Percentiles rank a stretch among this genome's conserved stretches.
These are phyloP conservation scores for Anthostomella pinea DNA, from an alignment of 2,329 filamentous ascomycete genomes.

Conservation along the genomic window DNA sequence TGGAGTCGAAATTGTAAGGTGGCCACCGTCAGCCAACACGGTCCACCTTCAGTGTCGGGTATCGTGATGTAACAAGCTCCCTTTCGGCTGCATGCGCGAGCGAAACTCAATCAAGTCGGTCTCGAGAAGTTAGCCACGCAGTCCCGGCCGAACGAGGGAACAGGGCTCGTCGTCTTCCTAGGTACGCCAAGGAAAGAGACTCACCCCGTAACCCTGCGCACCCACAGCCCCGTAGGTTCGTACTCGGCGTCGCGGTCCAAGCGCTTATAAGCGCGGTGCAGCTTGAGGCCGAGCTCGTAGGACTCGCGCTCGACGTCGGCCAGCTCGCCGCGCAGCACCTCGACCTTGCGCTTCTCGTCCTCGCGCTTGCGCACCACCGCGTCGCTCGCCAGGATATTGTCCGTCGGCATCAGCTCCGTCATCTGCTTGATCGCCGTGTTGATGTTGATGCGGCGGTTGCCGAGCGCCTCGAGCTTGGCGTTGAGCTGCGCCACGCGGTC, in stretches of 20 bases:
- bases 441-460: conserved; percentile 68
- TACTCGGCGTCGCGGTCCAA: conserved; percentile 64
- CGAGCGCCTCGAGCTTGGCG: conserved; percentile 62
- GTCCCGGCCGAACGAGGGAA: not conserved
- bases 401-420: conserved; percentile 72
- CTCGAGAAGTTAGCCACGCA: too few species aligned
- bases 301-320: conserved; percentile 73
- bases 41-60: too few species aligned
- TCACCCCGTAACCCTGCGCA: conserved; percentile 70
- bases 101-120: too few species aligned
- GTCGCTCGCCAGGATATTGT: conserved; percentile 64
- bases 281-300: conserved; percentile 72
- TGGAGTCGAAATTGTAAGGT: too few species aligned
- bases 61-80: too few species aligned
- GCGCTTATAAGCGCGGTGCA: conserved; percentile 73
- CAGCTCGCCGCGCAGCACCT: conserved; percentile 62
- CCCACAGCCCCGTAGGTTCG: conserved; percentile 72
- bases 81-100: too few species aligned
- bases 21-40: too few species aligned
- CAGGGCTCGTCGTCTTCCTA: not conserved
- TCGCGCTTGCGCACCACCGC: conserved; percentile 58
- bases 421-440: conserved; percentile 71
- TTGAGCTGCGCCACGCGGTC: conserved; percentile 67
- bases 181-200: not conserved
- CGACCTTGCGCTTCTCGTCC: conserved; percentile 62